A percentile compares a stretch with the other conserved stretches of the same genome.
phyloP scores from a whole-genome alignment of 768 basidiomycete genomes.

The Exsudoporus frostii region DNA sequence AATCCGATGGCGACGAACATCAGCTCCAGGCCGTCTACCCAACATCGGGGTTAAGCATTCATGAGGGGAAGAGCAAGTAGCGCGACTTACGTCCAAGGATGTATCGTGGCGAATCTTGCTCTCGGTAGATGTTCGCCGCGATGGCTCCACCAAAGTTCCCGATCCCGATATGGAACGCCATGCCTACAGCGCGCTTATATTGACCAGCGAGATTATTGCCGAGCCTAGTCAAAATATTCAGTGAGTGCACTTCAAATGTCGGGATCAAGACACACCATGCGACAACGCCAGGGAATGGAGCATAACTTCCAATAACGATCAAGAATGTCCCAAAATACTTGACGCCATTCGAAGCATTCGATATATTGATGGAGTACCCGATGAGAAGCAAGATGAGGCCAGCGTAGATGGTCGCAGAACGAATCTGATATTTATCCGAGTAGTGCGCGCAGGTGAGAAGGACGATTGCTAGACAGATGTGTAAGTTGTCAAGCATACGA shows the following conservation, averaged over 20 bases:
- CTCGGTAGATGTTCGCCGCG: conserved; percentile 59
- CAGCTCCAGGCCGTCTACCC: conserved; percentile 55
- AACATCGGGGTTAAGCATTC: background rate
- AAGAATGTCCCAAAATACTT: conserved; percentile 78
- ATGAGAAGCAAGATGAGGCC: conserved; percentile 49
- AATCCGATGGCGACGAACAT: conserved; percentile 70
- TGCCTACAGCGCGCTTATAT: conserved; percentile 65
- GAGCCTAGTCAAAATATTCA: conserved; percentile 40
- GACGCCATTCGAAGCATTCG: conserved; percentile 44
- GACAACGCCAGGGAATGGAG: conserved; percentile 56
- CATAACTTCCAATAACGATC: conserved; percentile 55
- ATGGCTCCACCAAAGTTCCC: conserved; percentile 67
- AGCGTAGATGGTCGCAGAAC: conserved; percentile 56
- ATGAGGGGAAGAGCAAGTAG: background rate
- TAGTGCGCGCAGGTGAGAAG: conserved; percentile 51
- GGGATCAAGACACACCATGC: conserved; percentile 47
- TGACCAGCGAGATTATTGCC: conserved; percentile 55
- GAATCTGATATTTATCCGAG: conserved; percentile 54
- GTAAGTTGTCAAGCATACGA: background rate
- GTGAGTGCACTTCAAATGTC: background rate
- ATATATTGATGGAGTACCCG: conserved; percentile 65
- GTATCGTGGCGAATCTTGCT: conserved; percentile 57
- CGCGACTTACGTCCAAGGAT: conserved; percentile 55
- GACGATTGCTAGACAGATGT: conserved; percentile 41
- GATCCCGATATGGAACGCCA: conserved; percentile 51